A percentile compares a stretch with the other conserved stretches of the same genome.
phyloP scores from a whole-genome alignment of 768 basidiomycete genomes.

The Lentinula sp. region DNA sequence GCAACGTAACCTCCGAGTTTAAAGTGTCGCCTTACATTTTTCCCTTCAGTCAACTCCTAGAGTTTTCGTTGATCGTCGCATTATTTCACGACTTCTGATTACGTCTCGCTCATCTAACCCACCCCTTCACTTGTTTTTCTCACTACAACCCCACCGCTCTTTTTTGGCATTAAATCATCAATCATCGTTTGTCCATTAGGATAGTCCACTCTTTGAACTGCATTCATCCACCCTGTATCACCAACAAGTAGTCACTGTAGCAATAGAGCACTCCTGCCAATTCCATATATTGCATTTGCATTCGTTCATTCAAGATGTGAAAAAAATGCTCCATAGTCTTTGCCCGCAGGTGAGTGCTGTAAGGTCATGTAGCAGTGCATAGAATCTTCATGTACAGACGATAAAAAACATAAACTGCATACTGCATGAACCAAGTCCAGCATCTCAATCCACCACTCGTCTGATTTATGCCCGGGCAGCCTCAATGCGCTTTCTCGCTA shows the following conservation, averaged over 20 bases:
- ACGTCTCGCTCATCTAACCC: too few species aligned
- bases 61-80: not conserved
- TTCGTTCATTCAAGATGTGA: not conserved
- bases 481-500: constrained; percentile 84
- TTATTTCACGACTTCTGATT: too few species aligned
- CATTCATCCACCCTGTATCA: too few species aligned
- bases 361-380: constrained; percentile 1
- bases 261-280: not conserved
- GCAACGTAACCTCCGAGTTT: not conserved
- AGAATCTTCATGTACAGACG: constrained; percentile 1
- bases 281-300: too few species aligned
- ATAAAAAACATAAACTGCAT: constrained; percentile 20
- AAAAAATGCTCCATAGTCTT: not conserved
- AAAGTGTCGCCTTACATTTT: too few species aligned
- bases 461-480: constrained; percentile 56
- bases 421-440: constrained; percentile 18
- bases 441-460: constrained; percentile 1
- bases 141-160: not conserved
- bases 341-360: not conserved
- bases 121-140: too few species aligned
- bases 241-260: not conserved
- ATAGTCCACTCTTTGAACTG: not conserved
- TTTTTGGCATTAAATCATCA: not conserved
- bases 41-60: not conserved
- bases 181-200: too few species aligned